Evolutionary conservation across 2,329 filamentous ascomycete species (phyloP), one percentile per base, ranked within the genome.

Genomic region (Fusarium neocosmosporiellum): DNA sequence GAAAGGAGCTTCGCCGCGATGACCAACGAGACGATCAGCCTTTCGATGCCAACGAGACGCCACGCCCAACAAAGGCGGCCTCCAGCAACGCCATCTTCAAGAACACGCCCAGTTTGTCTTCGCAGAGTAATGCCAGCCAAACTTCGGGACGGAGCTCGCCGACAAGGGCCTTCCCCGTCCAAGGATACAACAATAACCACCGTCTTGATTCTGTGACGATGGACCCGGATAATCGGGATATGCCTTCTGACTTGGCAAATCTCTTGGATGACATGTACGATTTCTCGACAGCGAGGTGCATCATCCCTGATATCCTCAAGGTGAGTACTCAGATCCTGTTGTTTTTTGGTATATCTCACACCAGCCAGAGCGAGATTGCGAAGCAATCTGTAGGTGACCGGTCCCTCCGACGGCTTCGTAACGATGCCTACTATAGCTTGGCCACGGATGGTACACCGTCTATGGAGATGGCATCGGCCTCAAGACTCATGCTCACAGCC

Each of bases 221-320:
- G 53, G 53, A 64, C 41, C 39, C 61, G 6, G 53, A 48, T 37
- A 57, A 64, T 37, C 20, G 36, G 4, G 27, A 27, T 11, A 48
- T 64, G 39, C 53, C 53, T 29, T 29, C 7, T 8, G 50, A 33
- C n/a, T 48, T 64, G 53, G 31, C 31, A 31, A n/a, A 58, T n/a
- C 39, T 64, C 18, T 13, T 64, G 31, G 43, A 29, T 29, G 61
- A 64, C 13, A 64, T 64, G 61, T 58, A 48, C 20, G 61, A 64
- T 20, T 46, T 58, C 20, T 48, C 50, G 10, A 37, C 29, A 46
- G 37, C 27, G 11, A 58, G 46, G 29, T 22, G 20, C 18, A 64
- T 64, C 18, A 58, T 64, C 18, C 61, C 61, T 14, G 61, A 58
- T 29, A 34, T 16, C 10, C 37, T 64, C 22, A 48, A 64, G 39